A percentile compares a stretch with the other conserved stretches of the same genome.
Evolutionary conservation across 129 eudicot species (phyloP).

Genomic region (Daucus carota): DH1_v3.0 NC_030383.2:52550001-52550500

Average conservation of each 20-base stretch:
- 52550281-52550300: background rate
- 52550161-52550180: constrained; percentile 55
- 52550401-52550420: too few relatives aligned
- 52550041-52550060: background rate
- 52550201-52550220: constrained; percentile 71
- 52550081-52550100: background rate
- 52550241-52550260: background rate
- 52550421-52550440: too few relatives aligned
- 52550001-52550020: background rate
- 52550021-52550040: background rate
- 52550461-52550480: constrained; percentile 49
- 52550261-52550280: background rate
- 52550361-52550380: too few relatives aligned
- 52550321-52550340: background rate
- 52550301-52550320: too few relatives aligned
- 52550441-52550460: constrained; percentile 46
- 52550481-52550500: constrained; percentile 47
- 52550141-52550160: constrained; percentile 76
- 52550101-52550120: constrained; percentile 40
- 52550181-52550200: constrained; percentile 76
- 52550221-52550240: constrained; percentile 28
- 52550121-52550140: constrained; percentile 49
- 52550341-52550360: background rate
- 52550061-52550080: background rate
- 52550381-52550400: too few relatives aligned